Conservation (phyloP, 2,329 filamentous ascomycete species). For the Fusarium lyarnte region DNA sequence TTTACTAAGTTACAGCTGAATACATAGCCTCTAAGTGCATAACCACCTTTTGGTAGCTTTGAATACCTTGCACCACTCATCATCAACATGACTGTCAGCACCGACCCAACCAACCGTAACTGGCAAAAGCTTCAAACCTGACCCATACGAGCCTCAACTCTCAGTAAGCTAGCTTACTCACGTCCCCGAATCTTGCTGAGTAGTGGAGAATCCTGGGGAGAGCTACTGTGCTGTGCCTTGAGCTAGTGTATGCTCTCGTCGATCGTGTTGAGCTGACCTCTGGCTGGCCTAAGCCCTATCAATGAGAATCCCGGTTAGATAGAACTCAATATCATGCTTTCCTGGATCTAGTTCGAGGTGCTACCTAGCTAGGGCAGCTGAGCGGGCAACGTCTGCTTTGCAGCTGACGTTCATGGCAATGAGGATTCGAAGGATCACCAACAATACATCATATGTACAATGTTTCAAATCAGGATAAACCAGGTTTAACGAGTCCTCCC, state of each 20-base stretch:
- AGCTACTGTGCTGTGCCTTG: background rate
- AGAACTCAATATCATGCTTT: background rate
- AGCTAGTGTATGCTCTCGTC: background rate
- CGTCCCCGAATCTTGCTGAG: background rate
- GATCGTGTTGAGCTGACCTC: background rate
- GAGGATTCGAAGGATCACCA: background rate
- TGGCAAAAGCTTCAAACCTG: background rate
- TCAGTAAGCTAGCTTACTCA: constrained; percentile 12
- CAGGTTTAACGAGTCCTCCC: background rate
- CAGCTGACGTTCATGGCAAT: background rate
- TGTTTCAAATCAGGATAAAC: background rate
- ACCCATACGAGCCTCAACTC: background rate
- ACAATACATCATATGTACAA: background rate
- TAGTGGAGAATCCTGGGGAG: background rate
- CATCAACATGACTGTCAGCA: background rate
- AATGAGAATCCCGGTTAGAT: background rate
- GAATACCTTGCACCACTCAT: background rate
- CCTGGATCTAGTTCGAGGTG: background rate
- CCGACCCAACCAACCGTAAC: background rate
- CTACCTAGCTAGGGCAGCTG: background rate
- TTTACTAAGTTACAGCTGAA: background rate
- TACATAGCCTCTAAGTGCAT: background rate
- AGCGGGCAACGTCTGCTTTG: background rate
- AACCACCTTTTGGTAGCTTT: background rate
- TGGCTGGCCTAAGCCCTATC: background rate